Evolutionary conservation across 1,284 basidiomycete species (phyloP), one percentile per base, ranked within the genome.

Genomic region (Gymnopus androsaceus): DNA sequence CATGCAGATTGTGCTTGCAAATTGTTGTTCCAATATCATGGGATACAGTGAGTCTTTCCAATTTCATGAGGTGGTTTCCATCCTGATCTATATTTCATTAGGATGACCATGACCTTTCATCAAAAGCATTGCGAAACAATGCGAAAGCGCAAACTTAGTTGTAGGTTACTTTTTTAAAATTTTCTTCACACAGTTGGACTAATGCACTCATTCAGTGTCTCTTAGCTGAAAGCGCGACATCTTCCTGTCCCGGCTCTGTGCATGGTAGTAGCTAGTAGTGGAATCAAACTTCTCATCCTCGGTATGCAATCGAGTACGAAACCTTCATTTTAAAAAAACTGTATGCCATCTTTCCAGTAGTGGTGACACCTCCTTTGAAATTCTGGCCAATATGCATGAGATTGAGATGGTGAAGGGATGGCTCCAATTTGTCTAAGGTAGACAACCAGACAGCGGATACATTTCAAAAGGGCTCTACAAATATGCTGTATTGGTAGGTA

Each of bases 391-490:
- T 12, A 7, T 23, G 11, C 50, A 62, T 17, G 51, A 41, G 5
- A 62, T 67, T 27, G 40, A 58, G 6, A 53, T 68, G 37, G 46
- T 58, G 6, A 31, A 45, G 15, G 37, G 59, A 28, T 68, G 67
- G 66, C 56, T 59, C 38, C 28, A 37, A 30, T 53, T 58, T 37
- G 51, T 51, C 15, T 21, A 42, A 21, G 19, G 19, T n/a, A 44
- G 40, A 14, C 36, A 54, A 33, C 40, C 53, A 5, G 17, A 34
- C 6, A 58, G 59, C 50, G 61, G 57, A 15, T 66, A 65, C 33
- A 15, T 67, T 40, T 51, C 59, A 3, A 59, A 60, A 54, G 66
- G 65, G 4, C 55, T 62, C 3, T 57, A 55, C 12, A 66, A 67
- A 47, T 55, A 51, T 64, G 61, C 60, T 3, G 62, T 65, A 38